Evolutionary conservation across 192 early-diverging fungal genomes (phyloP).

Genomic region (Diversispora eburnea): DNA sequence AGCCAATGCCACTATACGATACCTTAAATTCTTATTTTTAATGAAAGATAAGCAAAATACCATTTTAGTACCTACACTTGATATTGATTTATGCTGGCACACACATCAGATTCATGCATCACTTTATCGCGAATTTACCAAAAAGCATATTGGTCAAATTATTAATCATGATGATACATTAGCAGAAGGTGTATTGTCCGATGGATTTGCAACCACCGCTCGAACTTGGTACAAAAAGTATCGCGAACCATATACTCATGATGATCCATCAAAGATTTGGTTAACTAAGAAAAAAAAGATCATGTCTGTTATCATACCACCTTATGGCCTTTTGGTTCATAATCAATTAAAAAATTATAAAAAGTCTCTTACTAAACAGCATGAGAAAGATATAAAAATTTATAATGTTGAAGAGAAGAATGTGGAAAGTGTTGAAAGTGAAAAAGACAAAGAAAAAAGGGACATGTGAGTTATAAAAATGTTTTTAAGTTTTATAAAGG

Average conservation of each 20-base stretch:
- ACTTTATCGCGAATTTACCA: too few species aligned
- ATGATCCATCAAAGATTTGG: not conserved
- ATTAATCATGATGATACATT: conserved; percentile 4
- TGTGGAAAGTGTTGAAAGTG: too few species aligned
- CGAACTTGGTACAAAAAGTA: not conserved
- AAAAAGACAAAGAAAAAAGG: too few species aligned
- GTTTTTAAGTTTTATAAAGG: too few species aligned
- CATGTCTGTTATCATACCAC: not conserved
- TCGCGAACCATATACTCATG: not conserved
- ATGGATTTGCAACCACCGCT: not conserved
- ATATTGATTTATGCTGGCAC: too few species aligned
- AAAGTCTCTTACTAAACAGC: not conserved
- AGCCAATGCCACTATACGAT: not conserved
- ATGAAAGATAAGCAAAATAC: too few species aligned
- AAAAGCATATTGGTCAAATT: not conserved
- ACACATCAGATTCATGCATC: too few species aligned
- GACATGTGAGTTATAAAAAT: too few species aligned
- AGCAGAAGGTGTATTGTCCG: not conserved
- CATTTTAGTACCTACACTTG: too few species aligned
- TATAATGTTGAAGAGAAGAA: too few species aligned
- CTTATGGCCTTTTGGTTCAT: not conserved
- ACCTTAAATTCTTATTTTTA: not conserved
- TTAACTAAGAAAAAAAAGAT: not conserved
- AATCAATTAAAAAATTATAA: not conserved
- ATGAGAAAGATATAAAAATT: too few species aligned